Base-by-base conservation (phyloP, 306 rosid species). In the Quercus bicolor region DNA sequence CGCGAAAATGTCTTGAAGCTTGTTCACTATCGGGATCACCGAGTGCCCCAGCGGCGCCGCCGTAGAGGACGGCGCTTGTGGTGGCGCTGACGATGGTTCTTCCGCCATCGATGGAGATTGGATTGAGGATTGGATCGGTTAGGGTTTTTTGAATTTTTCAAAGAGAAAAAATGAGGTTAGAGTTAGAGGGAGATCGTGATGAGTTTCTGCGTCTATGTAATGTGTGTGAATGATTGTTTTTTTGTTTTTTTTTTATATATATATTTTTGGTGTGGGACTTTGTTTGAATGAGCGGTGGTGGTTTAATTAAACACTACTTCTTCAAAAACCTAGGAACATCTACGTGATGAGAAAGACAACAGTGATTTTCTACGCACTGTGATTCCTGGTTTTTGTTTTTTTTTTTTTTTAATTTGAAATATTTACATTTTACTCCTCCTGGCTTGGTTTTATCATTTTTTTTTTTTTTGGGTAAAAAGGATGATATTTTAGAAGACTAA, bases 1-100 rank as follows among this genome's bases (percentile, higher is more conserved):
- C 23, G 99, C 79, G 82, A 96, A 91, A 57, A 96, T 96, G 80
- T 96, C 99, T 83, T 96, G 99, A 18, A 96, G 99, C 78, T 89
- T 90, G 83, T 96, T 96, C 21, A 90, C 98, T 12, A 96, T 75
- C 6, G 98, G 94, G 89, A 96, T 96, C 77, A 96, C 99, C 69
- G 87, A 84, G 78, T 85, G 89, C 4, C 98, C 99, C 5, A 96
- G 84, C 3, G 97, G 94, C 79, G 95, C 76, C 20, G 90, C 76
- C 8, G 84, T 48, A 2, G 89, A 45, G 40, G 87, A 71, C 2
- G 92, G 77, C 0, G 89, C 31, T 0, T 89, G 29, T 11, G 84
- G 59, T 14, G 89, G 76, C 19, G 89, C 13, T 5, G 81, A 29
- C 1, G 78, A 82, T 6, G 85, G 81, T 60, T 96, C 97, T n/a